Percentiles rank a stretch among this genome's conserved stretches.
Conservation (phyloP, 805 yeast species). For the Lachancea kluyveri region DNA sequence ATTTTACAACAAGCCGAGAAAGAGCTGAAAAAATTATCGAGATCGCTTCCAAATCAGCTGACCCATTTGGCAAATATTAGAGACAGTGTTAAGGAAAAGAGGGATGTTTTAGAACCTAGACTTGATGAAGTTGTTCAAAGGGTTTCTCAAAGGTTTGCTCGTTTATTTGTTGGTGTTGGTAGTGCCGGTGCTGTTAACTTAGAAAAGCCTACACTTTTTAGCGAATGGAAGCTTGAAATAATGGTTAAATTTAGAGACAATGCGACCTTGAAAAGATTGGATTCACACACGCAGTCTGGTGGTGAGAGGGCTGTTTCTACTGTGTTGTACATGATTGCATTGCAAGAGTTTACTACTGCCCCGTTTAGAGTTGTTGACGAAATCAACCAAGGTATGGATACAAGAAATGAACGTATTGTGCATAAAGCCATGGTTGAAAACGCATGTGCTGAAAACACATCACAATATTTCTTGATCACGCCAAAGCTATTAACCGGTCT, state of each 20-base stretch:
- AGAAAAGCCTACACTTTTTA: constrained; percentile 40
- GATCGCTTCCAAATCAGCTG: constrained; percentile 18
- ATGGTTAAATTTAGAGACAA: constrained; percentile 79
- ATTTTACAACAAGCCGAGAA: constrained; percentile 27
- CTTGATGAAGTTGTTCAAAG: constrained; percentile 44
- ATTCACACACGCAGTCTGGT: constrained; percentile 90
- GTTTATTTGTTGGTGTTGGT: constrained; percentile 66
- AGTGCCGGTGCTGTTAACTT: constrained; percentile 78
- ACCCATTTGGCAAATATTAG: constrained; percentile 24
- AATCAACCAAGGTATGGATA: constrained; percentile 98
- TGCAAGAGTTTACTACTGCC: constrained; percentile 81
- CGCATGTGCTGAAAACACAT: constrained; percentile 57
- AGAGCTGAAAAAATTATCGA: constrained; percentile 18
- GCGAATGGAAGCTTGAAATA: constrained; percentile 80
- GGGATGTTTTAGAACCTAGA: constrained; percentile 54
- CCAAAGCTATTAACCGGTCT: constrained; percentile 82
- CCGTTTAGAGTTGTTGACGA: constrained; percentile 97
- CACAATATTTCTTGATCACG: constrained; percentile 89
- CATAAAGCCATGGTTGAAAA: constrained; percentile 80
- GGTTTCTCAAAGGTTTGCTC: constrained; percentile 61
- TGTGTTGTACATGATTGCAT: constrained; percentile 79
- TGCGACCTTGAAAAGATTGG: constrained; percentile 62
- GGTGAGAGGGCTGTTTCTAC: constrained; percentile 97
- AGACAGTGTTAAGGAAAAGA: constrained; percentile 34
- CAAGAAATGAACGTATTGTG: constrained; percentile 80